Conservation (phyloP, 805 yeast genomes). For the Yamadazyma paraphyllophila region DNA sequence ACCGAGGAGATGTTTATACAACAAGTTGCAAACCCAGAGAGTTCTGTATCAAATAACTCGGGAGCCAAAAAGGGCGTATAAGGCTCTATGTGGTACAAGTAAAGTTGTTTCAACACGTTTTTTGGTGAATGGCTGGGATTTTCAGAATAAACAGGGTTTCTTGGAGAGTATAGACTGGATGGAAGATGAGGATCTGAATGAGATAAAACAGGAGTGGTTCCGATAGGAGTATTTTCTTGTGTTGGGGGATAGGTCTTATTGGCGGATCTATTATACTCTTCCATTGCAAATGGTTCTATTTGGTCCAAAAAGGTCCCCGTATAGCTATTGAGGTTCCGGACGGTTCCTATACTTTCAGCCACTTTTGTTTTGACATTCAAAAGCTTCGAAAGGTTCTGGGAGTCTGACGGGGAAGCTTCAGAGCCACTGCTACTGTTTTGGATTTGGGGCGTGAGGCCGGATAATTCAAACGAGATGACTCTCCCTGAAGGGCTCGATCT, state of each 20-base stretch:
- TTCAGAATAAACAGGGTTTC: background rate
- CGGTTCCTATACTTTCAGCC: conserved; percentile 1
- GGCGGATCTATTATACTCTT: conserved; percentile 11
- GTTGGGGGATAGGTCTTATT: background rate
- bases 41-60: conserved; percentile 12
- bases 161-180: background rate
- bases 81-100: conserved; percentile 15
- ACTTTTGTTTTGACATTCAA: background rate
- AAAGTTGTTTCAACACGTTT: conserved; percentile 8
- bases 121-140: background rate
- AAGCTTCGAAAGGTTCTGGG: background rate
- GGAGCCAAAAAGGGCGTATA: conserved; percentile 19
- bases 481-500: background rate
- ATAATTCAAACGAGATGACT: background rate
- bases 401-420: background rate
- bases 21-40: conserved; percentile 16
- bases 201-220: background rate
- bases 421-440: background rate
- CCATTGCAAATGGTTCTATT: conserved; percentile 11
- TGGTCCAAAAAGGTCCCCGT: conserved; percentile 18
- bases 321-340: conserved; percentile 3
- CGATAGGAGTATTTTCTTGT: background rate
- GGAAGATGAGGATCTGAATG: no score
- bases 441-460: background rate
- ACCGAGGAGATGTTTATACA: conserved; percentile 19